Evolutionary conservation across 768 basidiomycete genomes (phyloP).

Genomic region (Leccinum longicurvipes): DNA sequence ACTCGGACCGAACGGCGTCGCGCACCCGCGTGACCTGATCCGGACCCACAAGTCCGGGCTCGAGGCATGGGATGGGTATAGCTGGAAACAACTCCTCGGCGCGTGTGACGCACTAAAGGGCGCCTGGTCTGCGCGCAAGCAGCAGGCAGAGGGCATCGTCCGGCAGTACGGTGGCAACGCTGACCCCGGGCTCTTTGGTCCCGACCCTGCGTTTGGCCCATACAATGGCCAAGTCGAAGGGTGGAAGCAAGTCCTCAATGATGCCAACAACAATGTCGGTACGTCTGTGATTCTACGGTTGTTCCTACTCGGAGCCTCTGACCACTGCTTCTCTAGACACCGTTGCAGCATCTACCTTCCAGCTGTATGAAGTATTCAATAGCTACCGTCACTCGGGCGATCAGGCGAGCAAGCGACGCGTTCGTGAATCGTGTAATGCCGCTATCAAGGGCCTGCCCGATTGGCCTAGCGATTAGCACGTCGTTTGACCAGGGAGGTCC

Average conservation of each 20-base stretch:
- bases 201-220: conserved; percentile 34
- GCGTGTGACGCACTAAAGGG: conserved; percentile 62
- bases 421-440: conserved; percentile 76
- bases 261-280: conserved; percentile 55
- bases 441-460: conserved; percentile 69
- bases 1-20: no score
- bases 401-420: conserved; percentile 65
- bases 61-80: conserved; percentile 65
- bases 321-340: conserved; percentile 29
- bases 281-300: conserved; percentile 14
- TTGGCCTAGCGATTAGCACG: conserved; percentile 50
- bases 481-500: neutral
- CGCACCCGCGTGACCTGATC: conserved; percentile 69
- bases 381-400: conserved; percentile 77
- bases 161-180: conserved; percentile 40
- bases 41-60: conserved; percentile 62
- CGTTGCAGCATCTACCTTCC: conserved; percentile 66
- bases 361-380: conserved; percentile 69
- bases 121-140: conserved; percentile 61
- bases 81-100: conserved; percentile 69
- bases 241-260: conserved; percentile 57
- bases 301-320: neutral
- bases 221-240: conserved; percentile 52
- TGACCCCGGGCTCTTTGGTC: conserved; percentile 27
- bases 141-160: conserved; percentile 49